Conservation (phyloP, 2,329 filamentous ascomycete genomes). For the Cytospora mali region DNA sequence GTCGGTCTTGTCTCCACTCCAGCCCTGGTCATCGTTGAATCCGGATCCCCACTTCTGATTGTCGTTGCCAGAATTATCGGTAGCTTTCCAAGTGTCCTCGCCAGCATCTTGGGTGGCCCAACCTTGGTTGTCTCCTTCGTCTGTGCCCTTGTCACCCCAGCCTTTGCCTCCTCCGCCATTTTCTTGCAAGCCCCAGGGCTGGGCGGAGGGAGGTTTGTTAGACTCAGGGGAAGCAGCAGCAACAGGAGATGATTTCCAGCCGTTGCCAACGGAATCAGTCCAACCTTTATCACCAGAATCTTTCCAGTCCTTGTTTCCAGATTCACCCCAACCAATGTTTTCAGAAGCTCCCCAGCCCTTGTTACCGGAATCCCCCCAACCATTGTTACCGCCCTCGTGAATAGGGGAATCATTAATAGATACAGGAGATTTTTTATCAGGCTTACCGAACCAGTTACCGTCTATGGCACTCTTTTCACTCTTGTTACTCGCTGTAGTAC, state of each 20-base stretch:
- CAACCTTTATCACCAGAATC: no score
- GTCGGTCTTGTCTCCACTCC: no score
- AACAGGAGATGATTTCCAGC: not conserved
- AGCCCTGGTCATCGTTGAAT: not conserved
- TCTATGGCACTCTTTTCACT: constrained; percentile 8
- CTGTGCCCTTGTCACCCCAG: not conserved
- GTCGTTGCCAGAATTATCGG: not conserved
- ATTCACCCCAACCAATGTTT: not conserved
- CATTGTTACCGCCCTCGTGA: not conserved
- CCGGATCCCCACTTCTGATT: constrained; percentile 19
- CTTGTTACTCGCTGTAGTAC: constrained; percentile 9
- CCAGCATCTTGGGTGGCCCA: not conserved
- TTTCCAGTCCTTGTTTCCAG: constrained; percentile 1
- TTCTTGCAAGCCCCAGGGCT: not conserved
- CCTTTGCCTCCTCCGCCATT: not conserved
- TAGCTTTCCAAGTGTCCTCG: not conserved
- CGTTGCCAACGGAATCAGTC: not conserved
- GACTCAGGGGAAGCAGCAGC: not conserved
- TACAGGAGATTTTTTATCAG: no score
- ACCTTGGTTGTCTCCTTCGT: not conserved
- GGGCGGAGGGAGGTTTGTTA: not conserved
- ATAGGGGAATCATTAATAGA: no score
- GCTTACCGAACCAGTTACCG: constrained; percentile 17
- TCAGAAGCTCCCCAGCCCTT: constrained; percentile 5
- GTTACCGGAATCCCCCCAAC: not conserved